A percentile compares a stretch with the other conserved stretches of the same genome.
phyloP scores from a whole-genome alignment of 345 rosid species.

The Alliaria petiolata region DNA sequence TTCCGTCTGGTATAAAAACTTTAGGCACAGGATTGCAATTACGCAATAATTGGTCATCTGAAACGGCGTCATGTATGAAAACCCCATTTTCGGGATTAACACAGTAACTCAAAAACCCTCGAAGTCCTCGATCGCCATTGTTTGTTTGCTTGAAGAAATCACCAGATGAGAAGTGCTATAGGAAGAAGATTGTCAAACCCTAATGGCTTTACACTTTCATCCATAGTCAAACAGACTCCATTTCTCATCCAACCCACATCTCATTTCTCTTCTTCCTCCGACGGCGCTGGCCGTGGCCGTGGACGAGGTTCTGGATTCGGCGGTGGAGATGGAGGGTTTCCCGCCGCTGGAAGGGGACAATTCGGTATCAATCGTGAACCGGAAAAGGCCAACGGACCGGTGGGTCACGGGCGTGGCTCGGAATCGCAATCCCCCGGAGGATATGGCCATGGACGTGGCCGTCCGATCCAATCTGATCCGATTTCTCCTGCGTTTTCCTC shows the following conservation, averaged over 20 bases:
- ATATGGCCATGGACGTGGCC: constrained; percentile 67
- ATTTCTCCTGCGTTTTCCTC: constrained; percentile 39
- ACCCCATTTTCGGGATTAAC: not conserved
- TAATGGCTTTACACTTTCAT: constrained; percentile 22
- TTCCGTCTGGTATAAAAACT: not conserved
- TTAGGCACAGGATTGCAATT: not conserved
- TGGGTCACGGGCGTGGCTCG: constrained; percentile 26
- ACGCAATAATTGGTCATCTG: not conserved
- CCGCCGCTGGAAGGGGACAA: not conserved
- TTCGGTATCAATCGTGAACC: constrained; percentile 18
- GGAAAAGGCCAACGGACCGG: constrained; percentile 29
- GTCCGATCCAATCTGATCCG: constrained; percentile 38
- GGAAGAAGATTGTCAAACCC: constrained; percentile 46
- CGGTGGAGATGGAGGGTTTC: constrained; percentile 26
- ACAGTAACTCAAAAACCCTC: constrained; percentile 18
- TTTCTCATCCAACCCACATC: constrained; percentile 35
- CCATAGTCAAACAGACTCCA: constrained; percentile 21
- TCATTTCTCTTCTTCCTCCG: constrained; percentile 54
- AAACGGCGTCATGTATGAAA: not conserved
- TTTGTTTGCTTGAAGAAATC: constrained; percentile 3
- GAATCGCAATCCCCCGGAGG: constrained; percentile 38
- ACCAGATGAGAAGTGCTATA: constrained; percentile 58
- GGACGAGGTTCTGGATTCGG: constrained; percentile 33
- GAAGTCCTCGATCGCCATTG: not conserved
- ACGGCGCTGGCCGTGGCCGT: constrained; percentile 46